These are phyloP conservation scores for Arxiozyma slooffiae DNA, from an alignment of 1,139 yeast genomes.

Conservation along the genomic window DNA sequence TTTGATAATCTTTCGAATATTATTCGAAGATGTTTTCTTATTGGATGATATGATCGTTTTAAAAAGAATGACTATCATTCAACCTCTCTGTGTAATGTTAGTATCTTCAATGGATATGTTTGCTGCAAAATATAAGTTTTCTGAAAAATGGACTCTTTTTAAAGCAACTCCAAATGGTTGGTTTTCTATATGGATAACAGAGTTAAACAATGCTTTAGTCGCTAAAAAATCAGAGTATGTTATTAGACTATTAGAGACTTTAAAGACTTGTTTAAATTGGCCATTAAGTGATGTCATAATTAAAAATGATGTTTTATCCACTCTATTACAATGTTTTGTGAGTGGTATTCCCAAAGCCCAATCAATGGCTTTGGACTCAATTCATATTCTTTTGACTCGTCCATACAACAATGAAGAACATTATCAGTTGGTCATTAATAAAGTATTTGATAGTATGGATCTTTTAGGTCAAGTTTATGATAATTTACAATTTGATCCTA, in stretches of 20 bases:
- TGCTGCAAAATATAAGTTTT: slow-evolving; percentile 59
- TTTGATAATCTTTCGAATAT: slow-evolving; percentile 65
- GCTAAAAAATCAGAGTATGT: slow-evolving; percentile 41
- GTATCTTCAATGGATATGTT: slow-evolving; percentile 64
- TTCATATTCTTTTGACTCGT: slow-evolving; percentile 81
- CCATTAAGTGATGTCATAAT: slow-evolving; percentile 67
- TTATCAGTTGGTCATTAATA: slow-evolving; percentile 68
- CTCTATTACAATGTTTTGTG: slow-evolving; percentile 55
- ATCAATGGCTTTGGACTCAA: slow-evolving; percentile 80
- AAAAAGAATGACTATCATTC: slow-evolving; percentile 64
- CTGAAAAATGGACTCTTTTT: slow-evolving; percentile 50
- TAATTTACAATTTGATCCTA: slow-evolving; percentile 51
- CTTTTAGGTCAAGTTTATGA: slow-evolving; percentile 59
- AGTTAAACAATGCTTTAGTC: slow-evolving; percentile 44
- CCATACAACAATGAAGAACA: slow-evolving; percentile 62
- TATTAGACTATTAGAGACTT: slow-evolving; percentile 64
- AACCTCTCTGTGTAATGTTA: slow-evolving; percentile 74
- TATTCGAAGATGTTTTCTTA: slow-evolving; percentile 89
- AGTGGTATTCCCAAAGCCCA: slow-evolving; percentile 58
- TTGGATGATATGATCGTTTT: slow-evolving; percentile 87
- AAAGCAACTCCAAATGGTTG: slow-evolving; percentile 73
- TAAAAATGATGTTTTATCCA: slow-evolving; percentile 54
- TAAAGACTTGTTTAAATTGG: slow-evolving; percentile 90
- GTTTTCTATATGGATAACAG: slow-evolving; percentile 68
- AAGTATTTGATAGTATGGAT: slow-evolving; percentile 67